phyloP scores from a whole-genome alignment of 306 rosid genomes.

The Malus sylvestris region DNA sequence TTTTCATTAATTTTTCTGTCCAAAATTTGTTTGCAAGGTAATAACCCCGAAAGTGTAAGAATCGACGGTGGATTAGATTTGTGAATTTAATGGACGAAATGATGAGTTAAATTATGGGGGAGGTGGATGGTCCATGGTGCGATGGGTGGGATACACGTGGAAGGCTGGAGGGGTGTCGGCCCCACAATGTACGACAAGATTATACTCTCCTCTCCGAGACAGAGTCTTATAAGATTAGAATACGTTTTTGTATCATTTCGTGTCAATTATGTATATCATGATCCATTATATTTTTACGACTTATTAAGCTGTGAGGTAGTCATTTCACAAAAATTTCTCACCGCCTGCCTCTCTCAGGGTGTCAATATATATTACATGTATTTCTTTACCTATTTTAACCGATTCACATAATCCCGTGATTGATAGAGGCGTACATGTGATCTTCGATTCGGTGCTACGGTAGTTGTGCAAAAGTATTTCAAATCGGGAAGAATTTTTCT shows the following conservation, averaged over 20 bases:
- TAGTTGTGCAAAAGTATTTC: neutral
- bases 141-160: constrained; percentile 3
- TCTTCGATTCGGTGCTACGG: too few species aligned
- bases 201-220: neutral
- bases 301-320: too few species aligned
- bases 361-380: too few species aligned
- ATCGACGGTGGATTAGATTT: constrained; percentile 9
- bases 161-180: constrained; percentile 9
- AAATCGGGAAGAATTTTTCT: neutral
- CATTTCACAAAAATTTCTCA: too few species aligned
- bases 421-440: neutral
- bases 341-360: too few species aligned
- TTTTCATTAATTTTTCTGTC: too few species aligned
- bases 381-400: too few species aligned
- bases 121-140: neutral
- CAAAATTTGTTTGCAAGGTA: neutral
- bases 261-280: too few species aligned
- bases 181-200: neutral
- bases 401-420: neutral
- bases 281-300: too few species aligned
- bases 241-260: too few species aligned
- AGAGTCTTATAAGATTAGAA: neutral
- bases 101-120: neutral
- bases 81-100: neutral
- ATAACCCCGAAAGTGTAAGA: neutral